Percentiles rank a stretch among this genome's conserved stretches.
Conservation (phyloP, 148 eudicot species). For the Cornus kousa region DNA sequence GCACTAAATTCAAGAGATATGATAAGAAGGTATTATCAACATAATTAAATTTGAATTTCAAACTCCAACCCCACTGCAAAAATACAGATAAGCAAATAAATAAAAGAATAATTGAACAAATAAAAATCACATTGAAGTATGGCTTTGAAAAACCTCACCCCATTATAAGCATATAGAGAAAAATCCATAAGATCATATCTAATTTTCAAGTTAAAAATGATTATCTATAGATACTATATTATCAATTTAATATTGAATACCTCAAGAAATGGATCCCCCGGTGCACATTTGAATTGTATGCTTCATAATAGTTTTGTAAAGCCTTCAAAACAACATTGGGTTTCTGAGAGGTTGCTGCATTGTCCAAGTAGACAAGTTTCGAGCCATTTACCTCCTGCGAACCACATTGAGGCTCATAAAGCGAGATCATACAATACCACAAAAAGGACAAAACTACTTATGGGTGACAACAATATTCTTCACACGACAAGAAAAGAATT, state of each 20-base stretch:
- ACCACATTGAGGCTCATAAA: conserved; percentile 7
- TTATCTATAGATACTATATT: not conserved
- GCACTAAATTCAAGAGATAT: conserved; percentile 48
- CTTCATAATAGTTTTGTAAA: conserved; percentile 67
- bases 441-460: not conserved
- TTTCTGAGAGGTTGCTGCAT: conserved; percentile 97
- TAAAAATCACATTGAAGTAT: no score
- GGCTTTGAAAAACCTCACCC: not conserved
- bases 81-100: conserved; percentile 1
- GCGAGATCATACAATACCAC: not conserved
- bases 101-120: not conserved
- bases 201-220: not conserved
- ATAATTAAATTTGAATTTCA: not conserved
- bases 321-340: conserved; percentile 74
- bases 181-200: not conserved
- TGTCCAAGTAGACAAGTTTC: conserved; percentile 89
- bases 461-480: not conserved
- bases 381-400: conserved; percentile 80
- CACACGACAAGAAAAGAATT: not conserved
- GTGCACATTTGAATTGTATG: conserved; percentile 91
- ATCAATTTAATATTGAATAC: conserved; percentile 23
- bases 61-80: not conserved
- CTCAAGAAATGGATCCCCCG: conserved; percentile 94
- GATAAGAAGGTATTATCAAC: not conserved
- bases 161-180: not conserved